Conservation (phyloP, 169 alveolate genomes). For the Eimeria necatrix region DNA sequence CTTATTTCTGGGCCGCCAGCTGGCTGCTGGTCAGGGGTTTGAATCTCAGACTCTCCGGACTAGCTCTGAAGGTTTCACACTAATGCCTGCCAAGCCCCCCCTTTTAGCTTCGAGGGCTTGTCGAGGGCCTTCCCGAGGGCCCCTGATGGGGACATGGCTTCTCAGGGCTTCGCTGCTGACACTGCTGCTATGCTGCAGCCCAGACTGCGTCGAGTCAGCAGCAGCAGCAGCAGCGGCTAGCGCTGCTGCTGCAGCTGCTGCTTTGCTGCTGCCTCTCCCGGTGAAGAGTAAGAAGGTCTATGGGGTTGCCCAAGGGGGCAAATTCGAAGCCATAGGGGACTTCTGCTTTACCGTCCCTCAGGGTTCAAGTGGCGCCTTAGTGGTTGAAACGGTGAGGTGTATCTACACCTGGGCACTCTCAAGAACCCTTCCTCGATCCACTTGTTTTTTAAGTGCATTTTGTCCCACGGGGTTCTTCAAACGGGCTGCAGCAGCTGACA, state of each 20-base stretch:
- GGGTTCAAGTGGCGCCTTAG: constrained; percentile 44
- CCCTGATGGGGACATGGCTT: background rate
- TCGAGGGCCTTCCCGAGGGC: background rate
- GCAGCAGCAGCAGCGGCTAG: background rate
- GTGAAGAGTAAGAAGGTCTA: constrained; percentile 36
- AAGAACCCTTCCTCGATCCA: too few species aligned
- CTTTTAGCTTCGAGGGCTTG: background rate
- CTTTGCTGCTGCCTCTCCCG: constrained; percentile 15
- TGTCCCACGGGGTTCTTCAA: too few species aligned
- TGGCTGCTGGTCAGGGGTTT: too few species aligned
- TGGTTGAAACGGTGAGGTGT: constrained; percentile 73
- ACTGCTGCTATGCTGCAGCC: background rate
- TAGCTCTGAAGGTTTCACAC: background rate
- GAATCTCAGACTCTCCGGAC: too few species aligned
- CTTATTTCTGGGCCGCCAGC: too few species aligned
- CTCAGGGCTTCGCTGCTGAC: background rate
- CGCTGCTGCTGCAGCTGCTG: constrained; percentile 23
- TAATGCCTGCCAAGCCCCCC: background rate
- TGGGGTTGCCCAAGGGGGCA: constrained; percentile 49
- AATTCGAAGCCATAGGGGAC: constrained; percentile 60
- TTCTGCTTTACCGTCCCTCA: constrained; percentile 72
- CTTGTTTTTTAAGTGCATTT: too few species aligned
- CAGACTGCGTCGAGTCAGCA: background rate
- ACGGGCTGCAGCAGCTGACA: too few species aligned
- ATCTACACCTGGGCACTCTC: background rate